Conservation (phyloP, 495 filamentous ascomycete species). For the Tetracladium setigerum region DNA sequence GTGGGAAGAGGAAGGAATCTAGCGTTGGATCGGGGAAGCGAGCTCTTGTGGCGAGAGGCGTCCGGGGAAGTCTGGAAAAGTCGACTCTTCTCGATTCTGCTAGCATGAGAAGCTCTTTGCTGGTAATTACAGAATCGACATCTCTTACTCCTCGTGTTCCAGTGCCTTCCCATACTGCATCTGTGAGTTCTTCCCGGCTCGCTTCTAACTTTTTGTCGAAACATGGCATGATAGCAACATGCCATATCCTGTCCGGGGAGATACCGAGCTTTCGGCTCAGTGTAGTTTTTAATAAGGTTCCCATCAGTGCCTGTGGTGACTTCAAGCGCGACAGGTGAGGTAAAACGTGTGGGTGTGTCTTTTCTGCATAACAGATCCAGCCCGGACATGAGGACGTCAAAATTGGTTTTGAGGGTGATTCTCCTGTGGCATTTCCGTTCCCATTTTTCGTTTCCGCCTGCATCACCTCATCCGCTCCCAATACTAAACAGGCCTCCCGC, state of each 20-base stretch:
- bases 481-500: constrained; percentile 66
- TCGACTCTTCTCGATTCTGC: constrained; percentile 69
- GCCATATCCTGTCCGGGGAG: constrained; percentile 78
- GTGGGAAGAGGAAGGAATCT: constrained; percentile 63
- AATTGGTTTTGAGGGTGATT: constrained; percentile 58
- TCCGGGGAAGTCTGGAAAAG: constrained; percentile 59
- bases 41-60: constrained; percentile 32
- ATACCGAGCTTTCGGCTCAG: constrained; percentile 64
- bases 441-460: constrained; percentile 23
- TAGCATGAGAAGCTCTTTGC: constrained; percentile 83
- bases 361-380: constrained; percentile 98
- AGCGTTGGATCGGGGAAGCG: constrained; percentile 63
- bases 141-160: constrained; percentile 57
- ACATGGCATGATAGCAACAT: constrained; percentile 92
- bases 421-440: constrained; percentile 7
- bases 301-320: constrained; percentile 86
- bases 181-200: constrained; percentile 84
- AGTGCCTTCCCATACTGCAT: constrained; percentile 56
- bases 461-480: constrained; percentile 72
- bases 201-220: constrained; percentile 99
- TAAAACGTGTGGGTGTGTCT: constrained; percentile 87
- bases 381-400: constrained; percentile 89
- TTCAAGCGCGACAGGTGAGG: constrained; percentile 88
- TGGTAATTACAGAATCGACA: constrained; percentile 96
- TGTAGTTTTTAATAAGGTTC: constrained; percentile 80